Conservation (phyloP, 805 yeast species). For the Ogataea corticis region DNA sequence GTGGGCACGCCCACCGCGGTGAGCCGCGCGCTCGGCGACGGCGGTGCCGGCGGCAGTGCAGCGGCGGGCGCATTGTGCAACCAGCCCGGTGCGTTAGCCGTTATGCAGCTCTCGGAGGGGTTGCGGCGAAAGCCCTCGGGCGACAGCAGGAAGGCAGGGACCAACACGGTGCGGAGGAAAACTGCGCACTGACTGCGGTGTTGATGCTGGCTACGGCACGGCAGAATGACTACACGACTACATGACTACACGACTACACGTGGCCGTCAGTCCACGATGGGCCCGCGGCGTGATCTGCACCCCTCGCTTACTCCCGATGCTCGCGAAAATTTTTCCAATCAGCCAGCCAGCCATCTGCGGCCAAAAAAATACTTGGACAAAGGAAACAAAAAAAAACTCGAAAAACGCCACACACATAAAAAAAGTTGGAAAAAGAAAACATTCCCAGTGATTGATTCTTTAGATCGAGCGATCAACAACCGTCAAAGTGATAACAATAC, state of each 20-base stretch:
- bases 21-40: constrained; percentile 1
- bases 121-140: constrained; percentile 3
- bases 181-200: too few species aligned
- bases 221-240: too few species aligned
- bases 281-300: background rate
- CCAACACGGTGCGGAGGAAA: too few species aligned
- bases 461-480: background rate
- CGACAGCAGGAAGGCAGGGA: too few species aligned
- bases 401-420: constrained; percentile 8
- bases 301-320: background rate
- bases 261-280: background rate
- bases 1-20: too few species aligned
- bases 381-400: constrained; percentile 3
- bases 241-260: too few species aligned
- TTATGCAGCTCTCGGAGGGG: constrained; percentile 4
- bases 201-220: too few species aligned
- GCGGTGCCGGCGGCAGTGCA: constrained; percentile 4
- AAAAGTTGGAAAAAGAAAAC: constrained; percentile 1
- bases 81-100: constrained; percentile 3
- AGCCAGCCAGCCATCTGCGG: constrained; percentile 11
- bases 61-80: constrained; percentile 4
- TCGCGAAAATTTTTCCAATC: constrained; percentile 9
- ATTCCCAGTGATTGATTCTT: background rate
- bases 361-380: background rate
- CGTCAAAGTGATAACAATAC: too few species aligned